These are phyloP conservation scores for Lanmaoa rubissima DNA, from an alignment of 768 basidiomycete species.

Conservation along the genomic window DNA sequence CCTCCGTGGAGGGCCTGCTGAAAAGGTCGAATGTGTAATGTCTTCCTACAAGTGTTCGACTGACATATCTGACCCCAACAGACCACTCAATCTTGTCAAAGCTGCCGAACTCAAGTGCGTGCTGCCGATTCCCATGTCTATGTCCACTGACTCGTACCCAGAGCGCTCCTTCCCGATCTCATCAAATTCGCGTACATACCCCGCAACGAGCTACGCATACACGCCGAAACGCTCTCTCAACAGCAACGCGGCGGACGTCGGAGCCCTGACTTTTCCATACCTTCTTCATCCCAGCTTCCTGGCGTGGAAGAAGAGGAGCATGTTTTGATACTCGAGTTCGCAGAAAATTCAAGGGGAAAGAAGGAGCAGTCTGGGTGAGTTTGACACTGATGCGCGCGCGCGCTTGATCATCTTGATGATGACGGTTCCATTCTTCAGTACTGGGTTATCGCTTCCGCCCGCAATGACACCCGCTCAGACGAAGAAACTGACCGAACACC, in stretches of 20 bases:
- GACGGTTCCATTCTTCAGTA: conserved; percentile 9
- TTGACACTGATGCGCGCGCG: background rate
- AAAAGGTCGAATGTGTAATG: conserved; percentile 51
- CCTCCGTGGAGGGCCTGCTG: conserved; percentile 77
- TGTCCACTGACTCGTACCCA: conserved; percentile 24
- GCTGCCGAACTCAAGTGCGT: conserved; percentile 82
- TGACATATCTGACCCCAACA: conserved; percentile 29
- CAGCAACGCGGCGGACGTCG: conserved; percentile 27
- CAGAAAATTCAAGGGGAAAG: conserved; percentile 41
- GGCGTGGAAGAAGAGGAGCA: conserved; percentile 40
- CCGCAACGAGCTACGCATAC: conserved; percentile 55
- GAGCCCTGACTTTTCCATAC: conserved; percentile 43
- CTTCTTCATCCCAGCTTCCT: conserved; percentile 27
- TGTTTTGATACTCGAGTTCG: conserved; percentile 52
- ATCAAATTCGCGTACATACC: conserved; percentile 83
- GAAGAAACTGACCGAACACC: conserved; percentile 67
- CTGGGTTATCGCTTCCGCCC: conserved; percentile 23
- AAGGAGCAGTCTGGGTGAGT: conserved; percentile 29
- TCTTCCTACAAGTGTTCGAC: background rate
- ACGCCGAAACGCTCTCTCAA: conserved; percentile 36
- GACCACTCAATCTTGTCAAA: conserved; percentile 72
- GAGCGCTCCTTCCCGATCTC: conserved; percentile 78
- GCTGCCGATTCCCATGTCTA: background rate
- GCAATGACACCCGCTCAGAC: conserved; percentile 54
- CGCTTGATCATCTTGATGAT: too few relatives aligned